Evolutionary conservation across 345 rosid genomes (phyloP).

Genomic region (Hevea brasiliensis): DNA sequence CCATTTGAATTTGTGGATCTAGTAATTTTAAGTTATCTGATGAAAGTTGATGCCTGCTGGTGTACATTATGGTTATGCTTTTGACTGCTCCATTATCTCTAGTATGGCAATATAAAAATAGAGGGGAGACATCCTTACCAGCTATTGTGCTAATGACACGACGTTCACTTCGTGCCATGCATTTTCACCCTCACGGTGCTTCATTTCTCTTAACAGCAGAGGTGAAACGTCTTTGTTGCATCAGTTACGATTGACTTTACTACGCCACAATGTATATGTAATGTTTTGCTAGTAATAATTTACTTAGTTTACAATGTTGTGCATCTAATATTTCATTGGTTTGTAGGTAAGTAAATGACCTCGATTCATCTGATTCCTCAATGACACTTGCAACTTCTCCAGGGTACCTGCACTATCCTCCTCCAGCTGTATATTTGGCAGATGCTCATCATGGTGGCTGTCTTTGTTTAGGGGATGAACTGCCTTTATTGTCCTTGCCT

Average conservation of each 20-base stretch:
- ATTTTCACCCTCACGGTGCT: neutral
- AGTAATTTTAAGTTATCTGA: too few relatives aligned
- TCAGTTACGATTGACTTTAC: neutral
- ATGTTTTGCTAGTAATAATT: neutral
- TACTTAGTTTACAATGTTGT: neutral
- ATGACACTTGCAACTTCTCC: conserved; percentile 64
- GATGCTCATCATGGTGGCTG: conserved; percentile 45
- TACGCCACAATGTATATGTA: neutral
- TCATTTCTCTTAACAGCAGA: too few relatives aligned
- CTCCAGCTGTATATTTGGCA: conserved; percentile 53
- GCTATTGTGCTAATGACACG: neutral
- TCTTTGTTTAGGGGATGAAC: conserved; percentile 46
- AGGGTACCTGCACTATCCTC: conserved; percentile 61
- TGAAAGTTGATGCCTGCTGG: too few relatives aligned
- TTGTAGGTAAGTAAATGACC: conserved; percentile 74
- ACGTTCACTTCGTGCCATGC: neutral
- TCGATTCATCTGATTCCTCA: conserved; percentile 61
- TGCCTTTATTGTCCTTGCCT: conserved; percentile 49
- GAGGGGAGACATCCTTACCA: too few relatives aligned
- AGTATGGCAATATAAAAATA: too few relatives aligned
- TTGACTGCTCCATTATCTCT: too few relatives aligned
- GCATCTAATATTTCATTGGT: conserved; percentile 11
- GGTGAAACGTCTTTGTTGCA: neutral
- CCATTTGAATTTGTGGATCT: neutral
- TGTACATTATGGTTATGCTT: too few relatives aligned